Base-by-base conservation (phyloP, 1,284 basidiomycete species). In the Fomitopsis palustris region DNA sequence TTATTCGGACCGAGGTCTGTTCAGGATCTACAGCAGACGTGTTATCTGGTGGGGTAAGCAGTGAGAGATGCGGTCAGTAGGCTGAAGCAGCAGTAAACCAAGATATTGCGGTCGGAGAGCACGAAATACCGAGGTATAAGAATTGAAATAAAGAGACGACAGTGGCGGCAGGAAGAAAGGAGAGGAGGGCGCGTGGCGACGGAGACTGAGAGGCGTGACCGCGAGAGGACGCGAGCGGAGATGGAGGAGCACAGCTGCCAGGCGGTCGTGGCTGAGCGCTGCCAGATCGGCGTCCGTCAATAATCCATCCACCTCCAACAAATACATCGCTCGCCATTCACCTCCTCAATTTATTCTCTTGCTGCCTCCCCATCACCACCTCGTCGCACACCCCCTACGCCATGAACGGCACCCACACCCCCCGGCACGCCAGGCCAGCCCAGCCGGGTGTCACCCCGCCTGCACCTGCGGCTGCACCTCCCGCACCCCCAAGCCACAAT, bases 391-490 rank as follows among this genome's bases (percentile, higher is more conserved):
- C 31, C 47, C 53, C 19, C 51, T 27, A 33, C 41, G n/a, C 66
- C 62, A 80, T 80, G 78, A 80, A 78, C 72, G 76, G 77, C 65
- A 64, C 73, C 55, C 69, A 73, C 64, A 56, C 72, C 61, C 72
- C 66, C 55, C 62, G 67, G 65, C 70, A 69, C 23, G 64, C 63
- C 52, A 69, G 65, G 64, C 78, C 78, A 9, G 81, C 80, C 19
- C 82, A 84, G 21, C 69, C 81, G 6, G 82, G 82, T n/a, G 84
- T 85, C 65, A 80, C 86, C 16, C 84, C 83, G 55, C 82, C 83
- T 53, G 80, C 81, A 27, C 83, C 84, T 43, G 74, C 75, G 49
- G 73, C 77, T 53, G 75, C 80, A 25, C 80, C 84, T 8, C 81
- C 82, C 9, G 74, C 72, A 14, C 79, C 79, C 27, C 79, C 71